These are phyloP conservation scores for Phytophthora podocarpi DNA, from an alignment of 352 stramenopile species.

Conservation along the genomic window DNA sequence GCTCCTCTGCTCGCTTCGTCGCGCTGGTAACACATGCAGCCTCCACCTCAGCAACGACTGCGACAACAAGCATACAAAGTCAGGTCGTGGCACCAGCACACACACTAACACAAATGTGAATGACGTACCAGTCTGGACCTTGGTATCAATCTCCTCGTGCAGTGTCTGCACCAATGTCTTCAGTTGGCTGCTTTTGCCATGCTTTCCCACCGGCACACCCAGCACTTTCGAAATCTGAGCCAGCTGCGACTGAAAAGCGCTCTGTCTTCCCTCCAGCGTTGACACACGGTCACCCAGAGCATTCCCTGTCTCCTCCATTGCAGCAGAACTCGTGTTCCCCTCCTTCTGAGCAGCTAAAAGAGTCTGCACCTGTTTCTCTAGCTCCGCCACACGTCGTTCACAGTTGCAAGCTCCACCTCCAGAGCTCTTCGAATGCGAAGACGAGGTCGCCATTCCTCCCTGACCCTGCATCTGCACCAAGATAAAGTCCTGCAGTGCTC, in stretches of 20 bases:
- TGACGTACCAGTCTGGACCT: constrained; percentile 49
- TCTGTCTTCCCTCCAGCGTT: constrained; percentile 76
- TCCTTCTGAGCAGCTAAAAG: constrained; percentile 26
- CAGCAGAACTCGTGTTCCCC: neutral
- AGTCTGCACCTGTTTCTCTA: constrained; percentile 60
- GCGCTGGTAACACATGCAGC: constrained; percentile 18
- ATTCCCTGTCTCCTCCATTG: constrained; percentile 18
- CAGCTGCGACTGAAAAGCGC: constrained; percentile 81
- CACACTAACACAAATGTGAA: neutral
- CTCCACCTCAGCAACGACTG: constrained; percentile 24
- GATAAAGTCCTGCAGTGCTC: constrained; percentile 62
- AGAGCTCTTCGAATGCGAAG: neutral
- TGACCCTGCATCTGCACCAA: constrained; percentile 48
- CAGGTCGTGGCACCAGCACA: neutral
- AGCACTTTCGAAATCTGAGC: constrained; percentile 80
- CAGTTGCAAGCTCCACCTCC: constrained; percentile 42
- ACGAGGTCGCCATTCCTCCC: neutral
- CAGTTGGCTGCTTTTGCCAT: constrained; percentile 63
- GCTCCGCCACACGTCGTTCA: constrained; percentile 56
- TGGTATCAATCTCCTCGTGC: constrained; percentile 71
- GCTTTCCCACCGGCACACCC: constrained; percentile 62
- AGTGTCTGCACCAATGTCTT: constrained; percentile 79
- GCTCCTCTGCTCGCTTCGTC: constrained; percentile 11
- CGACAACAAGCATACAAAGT: constrained; percentile 1
- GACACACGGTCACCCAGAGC: constrained; percentile 70